Evolutionary conservation across 768 basidiomycete species (phyloP), one percentile per base, ranked within the genome.

Genomic region (Coprinopsis strossmayeri): DNA sequence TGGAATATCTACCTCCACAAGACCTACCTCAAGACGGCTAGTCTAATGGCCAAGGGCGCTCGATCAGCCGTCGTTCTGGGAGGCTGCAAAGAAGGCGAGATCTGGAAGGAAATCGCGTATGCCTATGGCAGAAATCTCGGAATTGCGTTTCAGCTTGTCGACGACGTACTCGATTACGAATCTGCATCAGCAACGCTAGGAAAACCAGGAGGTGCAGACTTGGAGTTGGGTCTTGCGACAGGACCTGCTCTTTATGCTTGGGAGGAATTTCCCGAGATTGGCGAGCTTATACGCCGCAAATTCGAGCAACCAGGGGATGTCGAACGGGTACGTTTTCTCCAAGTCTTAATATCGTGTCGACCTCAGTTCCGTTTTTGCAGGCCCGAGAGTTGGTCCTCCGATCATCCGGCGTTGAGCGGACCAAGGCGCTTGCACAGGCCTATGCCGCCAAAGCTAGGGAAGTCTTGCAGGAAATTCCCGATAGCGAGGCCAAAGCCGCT

Each of bases 71-170:
- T 91, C 10, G 83, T 95, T 1, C 73, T 98, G 0, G 95, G 94
- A 2, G 95, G 95, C 20, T 86, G 77, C 50, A 72, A 66, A 49
- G 82, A 90, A 58, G 90, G 87, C 5, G 94, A 96, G 59, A 65
- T 85, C 7, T 87, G 90, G 75, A 93, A 91, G 64, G 94, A 97
- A 61, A 78, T 86, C 24, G 95, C 95, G n/a, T 98, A 97, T 67
- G 91, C 90, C 3, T 97, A 93, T 66, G 94, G 94, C 1, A 71
- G 91, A 51, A 94, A 96, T 65, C 64, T 96, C 23, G 94, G 94
- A 0, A 90, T 96, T 49, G 93, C 94, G 3, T 96, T 97, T 69
- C 94, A 96, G 78, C 84, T 99, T 9, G 86, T 98, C 41, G 96
- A 99, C 62, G 96, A 99, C 61, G 78, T 93, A 28, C 71, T 99